A percentile compares a stretch with the other conserved stretches of the same genome.
phyloP scores from a whole-genome alignment of 176 grass and related monocot species.

The Metroxylon sagu region DNA sequence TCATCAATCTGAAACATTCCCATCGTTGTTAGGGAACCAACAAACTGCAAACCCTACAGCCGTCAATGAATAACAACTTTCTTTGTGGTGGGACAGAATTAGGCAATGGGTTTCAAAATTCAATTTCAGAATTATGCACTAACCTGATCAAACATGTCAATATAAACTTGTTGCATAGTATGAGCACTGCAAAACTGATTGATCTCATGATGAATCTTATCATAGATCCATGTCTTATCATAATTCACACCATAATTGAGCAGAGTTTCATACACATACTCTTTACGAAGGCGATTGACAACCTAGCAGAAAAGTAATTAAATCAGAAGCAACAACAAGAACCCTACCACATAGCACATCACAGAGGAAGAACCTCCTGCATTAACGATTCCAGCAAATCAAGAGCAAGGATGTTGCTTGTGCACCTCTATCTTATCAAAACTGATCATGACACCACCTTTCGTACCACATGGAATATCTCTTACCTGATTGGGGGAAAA shows the following conservation, averaged over 20 bases:
- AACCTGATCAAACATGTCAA: slow-evolving; percentile 99
- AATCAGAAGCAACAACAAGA: slow-evolving; percentile 12
- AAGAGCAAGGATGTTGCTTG: not conserved
- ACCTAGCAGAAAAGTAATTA: slow-evolving; percentile 42
- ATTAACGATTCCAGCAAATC: not conserved
- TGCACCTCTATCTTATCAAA: slow-evolving; percentile 99
- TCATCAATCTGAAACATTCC: slow-evolving; percentile 73
- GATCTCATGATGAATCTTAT: slow-evolving; percentile 99
- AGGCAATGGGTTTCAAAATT: too few species aligned
- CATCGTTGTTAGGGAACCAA: too few species aligned
- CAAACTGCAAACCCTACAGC: too few species aligned
- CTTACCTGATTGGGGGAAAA: slow-evolving; percentile 50
- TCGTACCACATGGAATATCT: slow-evolving; percentile 98
- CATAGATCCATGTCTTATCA: slow-evolving; percentile 99
- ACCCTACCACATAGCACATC: slow-evolving; percentile 1
- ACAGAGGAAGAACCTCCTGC: not conserved
- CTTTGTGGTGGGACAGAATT: too few species aligned
- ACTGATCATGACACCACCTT: slow-evolving; percentile 99
- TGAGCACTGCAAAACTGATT: slow-evolving; percentile 99
- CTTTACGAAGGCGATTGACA: slow-evolving; percentile 88
- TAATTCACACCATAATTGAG: slow-evolving; percentile 94
- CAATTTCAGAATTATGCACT: not conserved
- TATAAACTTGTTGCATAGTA: slow-evolving; percentile 96
- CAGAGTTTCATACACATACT: slow-evolving; percentile 77
- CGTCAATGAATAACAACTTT: too few species aligned